A percentile compares a stretch with the other conserved stretches of the same genome.
These are phyloP conservation scores for Saturnispora mendoncae DNA, from an alignment of 805 yeast species.

Conservation along the genomic window DNA sequence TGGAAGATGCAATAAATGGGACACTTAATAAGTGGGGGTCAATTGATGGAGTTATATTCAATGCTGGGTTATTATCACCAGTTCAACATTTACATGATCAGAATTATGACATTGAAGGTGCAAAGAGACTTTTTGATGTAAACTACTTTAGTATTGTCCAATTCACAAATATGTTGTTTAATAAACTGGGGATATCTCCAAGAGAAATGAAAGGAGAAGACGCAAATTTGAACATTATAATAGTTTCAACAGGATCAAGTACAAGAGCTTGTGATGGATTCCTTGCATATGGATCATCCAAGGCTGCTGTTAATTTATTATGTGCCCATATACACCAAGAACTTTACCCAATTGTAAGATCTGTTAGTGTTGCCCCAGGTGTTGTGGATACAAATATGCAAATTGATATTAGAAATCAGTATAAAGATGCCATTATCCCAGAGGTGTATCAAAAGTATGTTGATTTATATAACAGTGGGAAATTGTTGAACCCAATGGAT, in stretches of 20 bases:
- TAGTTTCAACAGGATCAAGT: constrained; percentile 88
- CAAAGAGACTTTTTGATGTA: constrained; percentile 63
- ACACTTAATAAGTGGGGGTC: constrained; percentile 45
- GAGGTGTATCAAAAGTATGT: constrained; percentile 53
- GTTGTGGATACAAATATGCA: constrained; percentile 93
- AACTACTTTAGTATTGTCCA: constrained; percentile 71
- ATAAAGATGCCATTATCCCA: constrained; percentile 50
- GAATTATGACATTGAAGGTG: constrained; percentile 41
- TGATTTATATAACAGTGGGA: constrained; percentile 47
- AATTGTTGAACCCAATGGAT: constrained; percentile 56
- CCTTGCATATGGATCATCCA: constrained; percentile 88
- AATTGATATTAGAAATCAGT: constrained; percentile 57
- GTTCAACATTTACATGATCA: constrained; percentile 43
- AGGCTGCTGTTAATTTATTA: constrained; percentile 83
- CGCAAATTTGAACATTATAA: constrained; percentile 31
- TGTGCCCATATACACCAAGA: constrained; percentile 60
- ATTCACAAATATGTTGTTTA: constrained; percentile 44
- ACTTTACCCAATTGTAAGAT: constrained; percentile 43
- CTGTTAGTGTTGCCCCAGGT: constrained; percentile 85
- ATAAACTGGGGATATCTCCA: constrained; percentile 40
- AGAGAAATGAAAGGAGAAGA: background rate
- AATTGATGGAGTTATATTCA: constrained; percentile 58
- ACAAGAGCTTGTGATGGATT: constrained; percentile 58
- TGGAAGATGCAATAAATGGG: constrained; percentile 32
- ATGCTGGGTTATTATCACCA: constrained; percentile 81